A percentile compares a stretch with the other conserved stretches of the same genome.
Conservation (phyloP, 2,329 filamentous ascomycete genomes). For the Arthrocladium fulminans region DNA sequence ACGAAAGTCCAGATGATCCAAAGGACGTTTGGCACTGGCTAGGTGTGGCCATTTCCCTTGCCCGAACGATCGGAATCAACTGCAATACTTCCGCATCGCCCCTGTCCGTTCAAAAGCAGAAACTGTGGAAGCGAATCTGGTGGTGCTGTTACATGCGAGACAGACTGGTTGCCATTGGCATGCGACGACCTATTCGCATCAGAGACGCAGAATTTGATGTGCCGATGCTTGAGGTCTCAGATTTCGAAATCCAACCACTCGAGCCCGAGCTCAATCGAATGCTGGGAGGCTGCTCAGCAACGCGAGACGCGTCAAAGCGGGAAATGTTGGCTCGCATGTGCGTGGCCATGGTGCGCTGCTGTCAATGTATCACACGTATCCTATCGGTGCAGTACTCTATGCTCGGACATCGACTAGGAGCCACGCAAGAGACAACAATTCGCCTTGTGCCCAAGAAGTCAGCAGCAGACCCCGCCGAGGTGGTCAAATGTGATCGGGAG, state of each 20-base stretch:
- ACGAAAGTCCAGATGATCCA: constrained; percentile 91
- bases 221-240: constrained; percentile 72
- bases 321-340: constrained; percentile 76
- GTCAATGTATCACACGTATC: constrained; percentile 80
- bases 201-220: constrained; percentile 92
- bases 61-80: constrained; percentile 87
- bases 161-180: constrained; percentile 81
- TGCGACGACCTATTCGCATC: constrained; percentile 85
- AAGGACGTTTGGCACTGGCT: constrained; percentile 99
- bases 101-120: constrained; percentile 56
- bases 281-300: constrained; percentile 58
- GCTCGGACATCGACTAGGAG: constrained; percentile 66
- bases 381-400: constrained; percentile 88
- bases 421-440: constrained; percentile 68
- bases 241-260: constrained; percentile 70
- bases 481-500: constrained; percentile 69
- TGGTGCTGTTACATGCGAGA: constrained; percentile 97
- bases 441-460: constrained; percentile 87
- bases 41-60: constrained; percentile 86
- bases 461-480: constrained; percentile 69
- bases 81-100: constrained; percentile 71
- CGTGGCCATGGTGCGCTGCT: constrained; percentile 83
- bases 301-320: constrained; percentile 65
- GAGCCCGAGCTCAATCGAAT: constrained; percentile 61
- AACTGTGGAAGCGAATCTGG: constrained; percentile 91